phyloP scores from a whole-genome alignment of 768 basidiomycete species.

The Phaffia australis region DNA sequence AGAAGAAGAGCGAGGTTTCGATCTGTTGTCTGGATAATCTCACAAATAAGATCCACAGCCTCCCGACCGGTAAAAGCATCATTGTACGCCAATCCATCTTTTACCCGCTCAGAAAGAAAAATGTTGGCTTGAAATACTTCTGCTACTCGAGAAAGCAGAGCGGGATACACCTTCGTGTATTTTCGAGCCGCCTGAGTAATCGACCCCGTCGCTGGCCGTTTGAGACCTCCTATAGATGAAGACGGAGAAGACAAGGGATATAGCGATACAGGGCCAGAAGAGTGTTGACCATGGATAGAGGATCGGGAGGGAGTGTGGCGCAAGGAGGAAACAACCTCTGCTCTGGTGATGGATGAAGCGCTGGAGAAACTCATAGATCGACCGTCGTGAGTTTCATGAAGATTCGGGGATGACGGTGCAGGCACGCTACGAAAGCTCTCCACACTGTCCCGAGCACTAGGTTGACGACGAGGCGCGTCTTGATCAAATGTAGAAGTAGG shows the following conservation, averaged over 20 bases:
- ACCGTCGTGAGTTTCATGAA: conserved; percentile 4
- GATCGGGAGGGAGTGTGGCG: too few relatives aligned
- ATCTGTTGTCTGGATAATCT: conserved; percentile 97
- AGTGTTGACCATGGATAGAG: too few relatives aligned
- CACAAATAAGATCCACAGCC: conserved; percentile 91
- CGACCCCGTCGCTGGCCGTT: background rate
- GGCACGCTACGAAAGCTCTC: conserved; percentile 5
- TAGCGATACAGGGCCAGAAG: too few relatives aligned
- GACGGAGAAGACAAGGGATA: too few relatives aligned
- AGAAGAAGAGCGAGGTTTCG: conserved; percentile 86
- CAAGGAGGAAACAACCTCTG: too few relatives aligned
- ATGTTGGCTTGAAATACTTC: conserved; percentile 84
- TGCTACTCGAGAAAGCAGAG: conserved; percentile 84
- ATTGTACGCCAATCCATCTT: conserved; percentile 92
- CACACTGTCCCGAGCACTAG: conserved; percentile 13
- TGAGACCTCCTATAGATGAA: too few relatives aligned
- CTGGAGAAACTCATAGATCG: conserved; percentile 1
- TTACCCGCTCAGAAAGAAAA: conserved; percentile 62
- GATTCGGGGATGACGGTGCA: conserved; percentile 22
- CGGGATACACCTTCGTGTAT: conserved; percentile 45
- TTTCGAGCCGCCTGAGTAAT: conserved; percentile 6
- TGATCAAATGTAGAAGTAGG: conserved; percentile 2
- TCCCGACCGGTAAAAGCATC: conserved; percentile 94
- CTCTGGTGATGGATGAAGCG: background rate
- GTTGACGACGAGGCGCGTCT: conserved; percentile 2